Base-by-base conservation (phyloP, 352 stramenopile genomes). In the Globisporangium recalcitrans region DNA sequence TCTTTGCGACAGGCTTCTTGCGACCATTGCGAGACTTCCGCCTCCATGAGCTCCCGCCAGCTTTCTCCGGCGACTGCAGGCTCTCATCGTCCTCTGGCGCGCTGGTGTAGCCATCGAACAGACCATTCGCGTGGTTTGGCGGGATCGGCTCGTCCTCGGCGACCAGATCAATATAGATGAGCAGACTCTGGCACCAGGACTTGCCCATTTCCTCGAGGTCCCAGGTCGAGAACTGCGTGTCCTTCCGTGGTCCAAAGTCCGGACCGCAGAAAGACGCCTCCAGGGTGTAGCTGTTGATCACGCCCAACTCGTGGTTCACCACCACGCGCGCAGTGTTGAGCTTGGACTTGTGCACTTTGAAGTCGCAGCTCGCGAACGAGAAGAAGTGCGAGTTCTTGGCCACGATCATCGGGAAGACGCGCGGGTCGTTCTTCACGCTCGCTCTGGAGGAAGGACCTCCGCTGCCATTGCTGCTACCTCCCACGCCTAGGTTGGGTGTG, bases 191-290 rank as follows among this genome's bases (percentile, higher is more conserved):
- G 40, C 85, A 93, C 82, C 82, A 93, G 3, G 60, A 58, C 19
- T 76, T 69, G 4, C 85, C 85, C 80, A 93, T 92, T 36, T 85
- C 76, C 53, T 93, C 82, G 1, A 93, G 69, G 31, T 93, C 80
- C 58, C 63, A 77, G 5, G 76, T 87, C 16, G 81, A 90, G 48
- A 93, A 91, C 61, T 93, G 85, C 9, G 81, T 91, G 57, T 90
- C 74, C 36, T 84, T 89, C 11, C 65, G 64, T 0, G 66, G 48
- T 0, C 86, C 86, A 70, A 92, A 90, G 64, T 93, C 78, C 1
- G 82, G 74, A 1, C 88, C 88, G 62, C 88, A 96, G 66, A 97
- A 97, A 29, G 89, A 96, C 2, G 88, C 90, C 62, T 97, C 91
- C 2, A 97, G 78, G 8, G 89, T 97, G 72, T 92, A 97, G 67